phyloP scores from a whole-genome alignment of 139 green algal species.

The Zygnema cylindricum region DNA sequence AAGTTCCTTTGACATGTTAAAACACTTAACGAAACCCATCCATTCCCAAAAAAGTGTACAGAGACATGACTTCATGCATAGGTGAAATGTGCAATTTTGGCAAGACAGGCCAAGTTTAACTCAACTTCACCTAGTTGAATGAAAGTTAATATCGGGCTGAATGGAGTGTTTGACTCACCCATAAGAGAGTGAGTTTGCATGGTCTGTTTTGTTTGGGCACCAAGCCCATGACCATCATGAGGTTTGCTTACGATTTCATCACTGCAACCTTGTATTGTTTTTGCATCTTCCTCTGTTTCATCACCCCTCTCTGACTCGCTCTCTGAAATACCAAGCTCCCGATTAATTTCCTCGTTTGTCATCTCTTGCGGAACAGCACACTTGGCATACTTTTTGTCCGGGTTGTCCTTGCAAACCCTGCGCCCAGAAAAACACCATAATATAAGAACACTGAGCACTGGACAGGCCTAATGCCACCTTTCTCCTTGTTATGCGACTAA shows the following conservation, averaged over 20 bases:
- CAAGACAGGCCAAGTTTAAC: too few species aligned
- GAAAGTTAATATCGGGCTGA: too few species aligned
- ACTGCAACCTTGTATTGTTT: not conserved
- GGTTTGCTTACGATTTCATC: not conserved
- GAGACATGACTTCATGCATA: too few species aligned
- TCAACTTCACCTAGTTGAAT: too few species aligned
- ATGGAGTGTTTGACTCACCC: too few species aligned
- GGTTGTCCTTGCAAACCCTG: slow-evolving; percentile 23
- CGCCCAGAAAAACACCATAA: not conserved
- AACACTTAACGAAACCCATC: too few species aligned
- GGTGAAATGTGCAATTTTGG: too few species aligned
- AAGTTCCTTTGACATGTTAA: too few species aligned
- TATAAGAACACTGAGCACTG: not conserved
- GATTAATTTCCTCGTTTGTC: slow-evolving; percentile 29
- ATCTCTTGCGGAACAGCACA: slow-evolving; percentile 21
- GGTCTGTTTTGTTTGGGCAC: too few species aligned
- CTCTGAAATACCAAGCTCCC: slow-evolving; percentile 19
- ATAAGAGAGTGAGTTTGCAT: too few species aligned
- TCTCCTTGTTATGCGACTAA: too few species aligned
- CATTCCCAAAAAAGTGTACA: too few species aligned
- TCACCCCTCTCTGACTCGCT: not conserved
- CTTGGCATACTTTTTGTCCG: not conserved
- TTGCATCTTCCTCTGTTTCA: not conserved
- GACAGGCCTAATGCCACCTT: not conserved
- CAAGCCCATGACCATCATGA: not conserved